Percentiles rank a stretch among this genome's conserved stretches.
phyloP scores from a whole-genome alignment of 495 filamentous ascomycete species.

The Paragyromitra xinjiangensis region DNA sequence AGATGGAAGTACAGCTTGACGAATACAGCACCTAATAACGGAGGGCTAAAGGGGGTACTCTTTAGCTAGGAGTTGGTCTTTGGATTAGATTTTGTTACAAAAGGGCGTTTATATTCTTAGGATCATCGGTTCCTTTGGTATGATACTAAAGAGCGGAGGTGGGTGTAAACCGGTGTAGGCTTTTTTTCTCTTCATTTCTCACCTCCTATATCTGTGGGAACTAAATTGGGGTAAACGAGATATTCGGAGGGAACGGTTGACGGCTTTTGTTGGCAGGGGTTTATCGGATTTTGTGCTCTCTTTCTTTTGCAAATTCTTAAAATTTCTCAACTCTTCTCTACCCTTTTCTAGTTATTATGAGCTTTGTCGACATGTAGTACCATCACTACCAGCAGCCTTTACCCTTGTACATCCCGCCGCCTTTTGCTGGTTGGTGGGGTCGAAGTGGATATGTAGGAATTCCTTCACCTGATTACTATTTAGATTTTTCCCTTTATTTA shows the following conservation, averaged over 20 bases:
- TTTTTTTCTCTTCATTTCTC: constrained; percentile 33
- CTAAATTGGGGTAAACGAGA: constrained; percentile 9
- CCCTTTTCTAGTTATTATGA: constrained; percentile 10
- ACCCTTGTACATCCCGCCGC: constrained; percentile 11
- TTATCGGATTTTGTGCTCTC: constrained; percentile 32
- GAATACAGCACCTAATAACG: constrained; percentile 53
- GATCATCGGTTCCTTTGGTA: constrained; percentile 39
- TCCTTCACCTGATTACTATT: background rate
- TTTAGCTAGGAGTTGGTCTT: constrained; percentile 46
- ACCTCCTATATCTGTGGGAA: constrained; percentile 17
- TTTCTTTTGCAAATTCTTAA: constrained; percentile 15
- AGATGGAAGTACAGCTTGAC: constrained; percentile 55
- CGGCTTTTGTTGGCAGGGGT: constrained; percentile 27
- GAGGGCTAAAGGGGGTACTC: constrained; percentile 12
- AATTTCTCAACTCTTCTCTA: constrained; percentile 11
- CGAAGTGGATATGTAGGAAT: background rate
- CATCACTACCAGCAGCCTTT: constrained; percentile 1
- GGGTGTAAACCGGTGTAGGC: constrained; percentile 43
- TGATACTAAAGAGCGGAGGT: constrained; percentile 41
- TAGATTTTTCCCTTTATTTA: background rate
- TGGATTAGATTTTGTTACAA: constrained; percentile 54
- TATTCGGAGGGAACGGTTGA: constrained; percentile 18
- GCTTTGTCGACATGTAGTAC: constrained; percentile 17
- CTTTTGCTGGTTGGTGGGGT: constrained; percentile 3
- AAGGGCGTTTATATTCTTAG: constrained; percentile 56